Evolutionary conservation across 177 flowering plant species (phyloP).

Genomic region (Vitis hybrid): DNA sequence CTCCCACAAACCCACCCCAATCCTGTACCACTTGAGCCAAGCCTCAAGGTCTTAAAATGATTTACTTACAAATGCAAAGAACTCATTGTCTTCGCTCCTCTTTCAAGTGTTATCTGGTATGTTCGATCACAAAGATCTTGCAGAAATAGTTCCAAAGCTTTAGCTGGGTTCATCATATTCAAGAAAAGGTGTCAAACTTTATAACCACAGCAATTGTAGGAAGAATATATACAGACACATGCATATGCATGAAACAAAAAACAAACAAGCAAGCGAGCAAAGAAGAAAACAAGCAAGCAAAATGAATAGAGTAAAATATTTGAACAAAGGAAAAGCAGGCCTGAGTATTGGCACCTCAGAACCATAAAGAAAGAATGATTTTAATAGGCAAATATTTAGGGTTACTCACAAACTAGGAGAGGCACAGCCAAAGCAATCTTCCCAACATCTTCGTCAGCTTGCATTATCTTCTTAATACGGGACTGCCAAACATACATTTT

Average conservation of each 20-base stretch:
- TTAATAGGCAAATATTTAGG: not conserved
- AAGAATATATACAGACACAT: not conserved
- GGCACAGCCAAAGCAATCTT: constrained; percentile 95
- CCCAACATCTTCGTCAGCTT: constrained; percentile 91
- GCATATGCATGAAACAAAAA: constrained; percentile 1
- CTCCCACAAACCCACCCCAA: too few relatives aligned
- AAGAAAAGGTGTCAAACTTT: constrained; percentile 1
- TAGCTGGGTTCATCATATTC: constrained; percentile 48
- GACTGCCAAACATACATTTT: constrained; percentile 39
- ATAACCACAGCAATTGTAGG: not conserved
- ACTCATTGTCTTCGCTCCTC: constrained; percentile 83
- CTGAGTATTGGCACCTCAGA: not conserved
- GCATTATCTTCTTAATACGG: constrained; percentile 89
- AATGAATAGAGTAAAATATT: not conserved
- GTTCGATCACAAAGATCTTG: constrained; percentile 92
- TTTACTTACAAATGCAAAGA: constrained; percentile 76
- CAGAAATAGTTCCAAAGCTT: constrained; percentile 82
- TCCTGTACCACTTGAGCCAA: too few relatives aligned
- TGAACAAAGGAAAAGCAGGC: not conserved
- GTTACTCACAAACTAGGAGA: constrained; percentile 75
- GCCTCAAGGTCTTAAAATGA: too few relatives aligned
- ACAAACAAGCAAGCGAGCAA: not conserved
- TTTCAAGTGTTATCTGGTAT: constrained; percentile 73
- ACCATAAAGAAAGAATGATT: not conserved
- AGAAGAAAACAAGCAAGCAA: not conserved